Evolutionary conservation across 345 rosid species (phyloP), one percentile per base, ranked within the genome.

Genomic region (Pseudoturritis turrita): DNA sequence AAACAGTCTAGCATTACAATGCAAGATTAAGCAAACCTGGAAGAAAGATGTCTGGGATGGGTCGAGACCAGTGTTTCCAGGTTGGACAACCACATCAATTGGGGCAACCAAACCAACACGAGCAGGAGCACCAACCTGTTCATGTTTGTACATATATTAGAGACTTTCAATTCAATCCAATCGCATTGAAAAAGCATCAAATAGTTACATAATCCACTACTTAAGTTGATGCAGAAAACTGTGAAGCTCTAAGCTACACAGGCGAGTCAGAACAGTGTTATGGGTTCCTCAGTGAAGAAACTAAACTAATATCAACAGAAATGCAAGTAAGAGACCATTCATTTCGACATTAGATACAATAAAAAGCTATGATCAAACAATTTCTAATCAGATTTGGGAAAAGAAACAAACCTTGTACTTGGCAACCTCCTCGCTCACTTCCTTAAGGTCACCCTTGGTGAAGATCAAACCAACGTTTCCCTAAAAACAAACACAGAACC

Each of bases 121-220:
- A 62, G 98, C 98, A 76, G 99, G 99, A 28, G 99, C 99, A 70
- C 99, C 97, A 73, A 94, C 98, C 98, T 94, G 77, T 47, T 65
- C 28, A 60, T n/a, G 47, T 18, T 14, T 35, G 0, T 26, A 71
- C 13, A 60, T 1, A 15, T 4, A 39, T 11, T 0, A 71, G 31
- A 37, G 2, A 23, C 10, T 39, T 22, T 1, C 8, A 21, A 35
- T 35, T 23, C 40, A 50, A 60, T 28, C 15, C 5, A 47, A 28
- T 41, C 31, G 55, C 53, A n/a, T 4, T 10, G n/a, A 58, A 1
- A 13, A 36, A 33, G 9, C n/a, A 31, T 58, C 64, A 25, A 41
- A 68, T 7, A 35, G 7, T 18, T 0, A 17, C 17, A 19, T n/a
- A 52, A 1, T 35, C 8, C 6, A 65, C 19, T 9, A 21, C 21